These are phyloP conservation scores for Xylariaceae sp. DNA, from an alignment of 2,329 filamentous ascomycete genomes.

Conservation along the genomic window DNA sequence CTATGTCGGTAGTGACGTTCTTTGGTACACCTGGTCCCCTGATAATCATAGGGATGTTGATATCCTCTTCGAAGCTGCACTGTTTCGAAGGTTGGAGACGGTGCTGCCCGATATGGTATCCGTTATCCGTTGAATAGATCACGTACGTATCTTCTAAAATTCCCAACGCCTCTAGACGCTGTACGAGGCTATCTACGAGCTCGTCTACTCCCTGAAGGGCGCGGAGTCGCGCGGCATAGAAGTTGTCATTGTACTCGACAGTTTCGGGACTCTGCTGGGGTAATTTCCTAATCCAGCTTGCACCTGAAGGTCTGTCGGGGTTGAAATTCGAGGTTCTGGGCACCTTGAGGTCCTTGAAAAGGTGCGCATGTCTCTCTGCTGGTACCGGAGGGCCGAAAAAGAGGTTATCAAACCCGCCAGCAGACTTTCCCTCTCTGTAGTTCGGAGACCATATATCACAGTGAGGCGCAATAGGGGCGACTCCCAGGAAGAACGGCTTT, in stretches of 20 bases:
- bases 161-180: constrained; percentile 37
- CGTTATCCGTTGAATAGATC: constrained; percentile 60
- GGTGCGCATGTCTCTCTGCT: constrained; percentile 55
- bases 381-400: constrained; percentile 52
- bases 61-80: constrained; percentile 58
- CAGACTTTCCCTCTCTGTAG: constrained; percentile 21
- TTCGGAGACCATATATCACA: constrained; percentile 36
- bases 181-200: constrained; percentile 47
- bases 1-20: constrained; percentile 38
- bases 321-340: constrained; percentile 68
- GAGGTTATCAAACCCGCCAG: constrained; percentile 28
- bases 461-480: constrained; percentile 61
- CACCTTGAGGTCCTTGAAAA: constrained; percentile 58
- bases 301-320: constrained; percentile 47
- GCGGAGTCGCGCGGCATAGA: constrained; percentile 50
- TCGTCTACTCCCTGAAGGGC: constrained; percentile 56
- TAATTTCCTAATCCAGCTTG: constrained; percentile 43
- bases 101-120: constrained; percentile 60
- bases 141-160: constrained; percentile 53
- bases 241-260: constrained; percentile 48
- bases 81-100: constrained; percentile 57
- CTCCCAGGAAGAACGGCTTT: constrained; percentile 57
- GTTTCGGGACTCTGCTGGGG: constrained; percentile 38
- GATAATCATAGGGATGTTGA: constrained; percentile 56
- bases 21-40: constrained; percentile 52